Evolutionary conservation across 257 asterid genomes (phyloP).

Genomic region (Echium plantagineum): DNA sequence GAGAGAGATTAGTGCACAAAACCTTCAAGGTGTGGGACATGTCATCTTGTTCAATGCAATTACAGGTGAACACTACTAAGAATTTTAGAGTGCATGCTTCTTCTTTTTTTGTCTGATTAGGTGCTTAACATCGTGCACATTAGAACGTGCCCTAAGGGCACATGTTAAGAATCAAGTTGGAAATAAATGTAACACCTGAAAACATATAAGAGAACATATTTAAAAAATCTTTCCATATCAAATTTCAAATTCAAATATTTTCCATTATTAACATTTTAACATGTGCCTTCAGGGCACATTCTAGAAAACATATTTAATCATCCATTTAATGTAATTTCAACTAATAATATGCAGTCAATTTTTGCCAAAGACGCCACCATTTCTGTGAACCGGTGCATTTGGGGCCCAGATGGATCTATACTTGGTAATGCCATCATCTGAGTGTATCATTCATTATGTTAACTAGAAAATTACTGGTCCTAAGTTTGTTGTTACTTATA

Average conservation of each 20-base stretch:
- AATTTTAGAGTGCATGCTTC: neutral
- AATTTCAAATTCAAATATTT: too few species aligned
- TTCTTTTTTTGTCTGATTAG: neutral
- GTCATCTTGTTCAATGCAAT: slow-evolving; percentile 54
- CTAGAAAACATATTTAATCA: neutral
- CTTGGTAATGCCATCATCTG: slow-evolving; percentile 29
- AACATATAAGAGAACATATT: too few species aligned
- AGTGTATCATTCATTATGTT: neutral
- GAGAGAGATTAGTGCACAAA: slow-evolving; percentile 54
- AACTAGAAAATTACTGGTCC: neutral
- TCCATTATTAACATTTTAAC: too few species aligned
- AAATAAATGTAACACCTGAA: too few species aligned
- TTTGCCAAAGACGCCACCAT: slow-evolving; percentile 57
- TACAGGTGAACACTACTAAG: slow-evolving; percentile 30
- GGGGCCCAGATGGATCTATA: slow-evolving; percentile 76
- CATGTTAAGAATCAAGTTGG: too few species aligned
- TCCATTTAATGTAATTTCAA: slow-evolving; percentile 1
- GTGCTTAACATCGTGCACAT: too few species aligned
- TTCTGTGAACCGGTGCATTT: slow-evolving; percentile 59
- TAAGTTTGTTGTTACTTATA: neutral
- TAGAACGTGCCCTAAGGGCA: too few species aligned
- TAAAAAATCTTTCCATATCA: too few species aligned
- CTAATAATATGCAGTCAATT: slow-evolving; percentile 30
- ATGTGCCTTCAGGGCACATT: too few species aligned
- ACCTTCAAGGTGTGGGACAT: slow-evolving; percentile 61